Evolutionary conservation across 2,329 filamentous ascomycete genomes (phyloP), one percentile per base, ranked within the genome.

Genomic region (Nemania diffusa): DNA sequence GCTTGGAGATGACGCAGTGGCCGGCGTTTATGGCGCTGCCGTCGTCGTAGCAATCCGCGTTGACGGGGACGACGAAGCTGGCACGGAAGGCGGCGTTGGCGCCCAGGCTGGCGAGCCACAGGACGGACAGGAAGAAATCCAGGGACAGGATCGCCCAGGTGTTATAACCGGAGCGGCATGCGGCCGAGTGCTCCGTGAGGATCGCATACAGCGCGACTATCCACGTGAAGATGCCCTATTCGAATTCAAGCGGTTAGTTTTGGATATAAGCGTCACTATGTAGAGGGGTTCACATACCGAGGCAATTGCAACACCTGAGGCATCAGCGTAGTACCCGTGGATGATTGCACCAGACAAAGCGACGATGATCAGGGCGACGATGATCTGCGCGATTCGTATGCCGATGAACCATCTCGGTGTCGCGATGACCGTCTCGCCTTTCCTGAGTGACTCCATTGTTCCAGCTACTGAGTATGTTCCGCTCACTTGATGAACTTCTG

Each of bases 211-310:
- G 70, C 34, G 83, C 73, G 48, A 80, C 74, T 34, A 84, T 57
- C 82, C 82, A 84, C 26, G 83, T 84, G 69, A 85, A 77, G 68
- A 85, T 59, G 17, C 78, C 74, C 83, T 85, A 59, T 67, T 60
- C 67, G 72, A 70, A 34, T 17, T 7, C 22, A 51, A 55, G 26
- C 1, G 8, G 53, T 70, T 13, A 69, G 63, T 3, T 4, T 24
- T 26, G 6, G 8, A 20, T 17, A 32, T 5, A 5, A 20, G n/a
- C 2, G 34, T 27, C 22, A 17, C 20, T 8, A 17, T 15, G 34
- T 20, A 26, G 64, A 48, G 22, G 13, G 50, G 37, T n/a, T 22
- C 37, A 73, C 80, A 27, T 79, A 83, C 82, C 57, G 79, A 78
- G 44, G 79, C 79, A 29, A 83, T 72, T 4, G 79, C 75, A 42